Conservation (phyloP, 371 early-diverging fungal genomes). For the Mucor sp. region DNA sequence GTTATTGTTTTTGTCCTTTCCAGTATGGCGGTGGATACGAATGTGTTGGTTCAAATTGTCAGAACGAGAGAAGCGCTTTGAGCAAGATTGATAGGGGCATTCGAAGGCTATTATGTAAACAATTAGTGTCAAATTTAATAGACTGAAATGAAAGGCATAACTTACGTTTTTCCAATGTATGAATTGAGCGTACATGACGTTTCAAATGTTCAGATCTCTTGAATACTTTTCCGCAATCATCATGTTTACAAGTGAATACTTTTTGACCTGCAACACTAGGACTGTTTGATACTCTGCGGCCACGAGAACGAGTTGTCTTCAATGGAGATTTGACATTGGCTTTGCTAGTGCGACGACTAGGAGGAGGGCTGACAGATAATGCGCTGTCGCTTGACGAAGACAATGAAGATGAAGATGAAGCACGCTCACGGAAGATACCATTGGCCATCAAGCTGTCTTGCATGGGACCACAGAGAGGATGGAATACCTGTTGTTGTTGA, state of each 20-base stretch:
- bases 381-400: constrained; percentile 18
- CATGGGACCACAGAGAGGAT: constrained; percentile 15
- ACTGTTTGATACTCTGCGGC: constrained; percentile 38
- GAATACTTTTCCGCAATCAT: constrained; percentile 75
- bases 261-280: constrained; percentile 49
- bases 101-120: constrained; percentile 50
- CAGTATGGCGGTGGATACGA: constrained; percentile 60
- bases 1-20: constrained; percentile 27
- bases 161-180: constrained; percentile 61
- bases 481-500: constrained; percentile 2
- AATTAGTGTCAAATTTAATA: background rate
- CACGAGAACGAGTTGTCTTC: constrained; percentile 33
- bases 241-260: constrained; percentile 52
- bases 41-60: constrained; percentile 83
- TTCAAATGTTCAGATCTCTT: constrained; percentile 85
- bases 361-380: constrained; percentile 10
- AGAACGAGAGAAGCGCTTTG: constrained; percentile 79
- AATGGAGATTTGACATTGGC: constrained; percentile 13
- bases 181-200: constrained; percentile 73
- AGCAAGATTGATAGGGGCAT: constrained; percentile 74
- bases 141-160: background rate
- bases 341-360: constrained; percentile 13
- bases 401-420: constrained; percentile 27
- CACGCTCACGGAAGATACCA: constrained; percentile 23
- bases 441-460: background rate